Conservation (phyloP, 352 stramenopile genomes). For the Globisporangium acanthophoron region DNA sequence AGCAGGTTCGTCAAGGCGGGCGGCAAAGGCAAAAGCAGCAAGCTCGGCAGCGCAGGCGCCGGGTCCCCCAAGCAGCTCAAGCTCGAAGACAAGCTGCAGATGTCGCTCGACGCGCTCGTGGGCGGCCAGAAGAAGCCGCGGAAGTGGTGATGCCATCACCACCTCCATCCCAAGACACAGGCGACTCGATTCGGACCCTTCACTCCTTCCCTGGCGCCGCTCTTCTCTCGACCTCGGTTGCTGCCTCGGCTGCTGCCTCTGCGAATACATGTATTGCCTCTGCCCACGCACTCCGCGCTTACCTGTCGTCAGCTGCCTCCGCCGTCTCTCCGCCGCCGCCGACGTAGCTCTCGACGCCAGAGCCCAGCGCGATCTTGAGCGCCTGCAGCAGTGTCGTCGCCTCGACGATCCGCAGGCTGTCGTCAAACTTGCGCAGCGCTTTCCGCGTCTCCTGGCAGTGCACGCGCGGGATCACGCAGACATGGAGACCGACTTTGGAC, state of each 20-base stretch:
- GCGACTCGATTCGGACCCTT: neutral
- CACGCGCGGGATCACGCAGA: constrained; percentile 68
- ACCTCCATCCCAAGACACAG: neutral
- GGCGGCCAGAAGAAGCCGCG: constrained; percentile 14
- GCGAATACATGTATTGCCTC: constrained; percentile 13
- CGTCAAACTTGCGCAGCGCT: constrained; percentile 48
- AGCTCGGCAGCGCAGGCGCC: neutral
- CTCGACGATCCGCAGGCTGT: constrained; percentile 54
- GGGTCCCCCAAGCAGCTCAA: constrained; percentile 17
- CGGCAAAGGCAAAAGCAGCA: constrained; percentile 7
- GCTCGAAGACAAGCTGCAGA: constrained; percentile 57
- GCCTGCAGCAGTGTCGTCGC: constrained; percentile 60
- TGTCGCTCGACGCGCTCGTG: constrained; percentile 65
- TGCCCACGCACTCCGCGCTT: neutral
- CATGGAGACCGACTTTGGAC: constrained; percentile 72
- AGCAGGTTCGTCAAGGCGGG: constrained; percentile 16
- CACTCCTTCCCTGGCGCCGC: neutral
- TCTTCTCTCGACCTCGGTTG: neutral
- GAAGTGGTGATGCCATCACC: constrained; percentile 1
- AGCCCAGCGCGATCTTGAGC: constrained; percentile 50
- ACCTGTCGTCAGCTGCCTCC: neutral
- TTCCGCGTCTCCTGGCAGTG: constrained; percentile 35
- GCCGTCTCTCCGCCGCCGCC: neutral
- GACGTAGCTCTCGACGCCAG: neutral
- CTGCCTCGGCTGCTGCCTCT: constrained; percentile 1